Evolutionary conservation across 108 stramenopile species (phyloP), one percentile per base, ranked within the genome.

Genomic region (Stephanodiscus triporus): DNA sequence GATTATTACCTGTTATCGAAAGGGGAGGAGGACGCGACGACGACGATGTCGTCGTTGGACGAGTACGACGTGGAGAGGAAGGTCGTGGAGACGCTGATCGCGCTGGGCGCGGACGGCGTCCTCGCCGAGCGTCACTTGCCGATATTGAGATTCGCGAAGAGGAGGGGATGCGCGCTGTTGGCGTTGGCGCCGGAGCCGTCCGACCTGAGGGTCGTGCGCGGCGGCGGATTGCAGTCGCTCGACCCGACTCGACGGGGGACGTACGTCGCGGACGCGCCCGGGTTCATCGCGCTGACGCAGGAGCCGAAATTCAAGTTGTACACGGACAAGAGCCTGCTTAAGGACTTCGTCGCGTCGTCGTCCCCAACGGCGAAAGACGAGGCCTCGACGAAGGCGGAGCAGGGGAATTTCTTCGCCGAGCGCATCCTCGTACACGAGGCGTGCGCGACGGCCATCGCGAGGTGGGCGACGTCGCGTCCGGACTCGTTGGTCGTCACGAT

Each of bases 401-500:
- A 72, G 45, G 87, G 79, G 11, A 80, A 84, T 57, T 91, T 86
- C 68, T 91, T 94, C 78, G 87, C 90, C 9, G 86, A 89, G 63
- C 81, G 85, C 40, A 94, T 94, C 24, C 59, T 94, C 36, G 85
- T 84, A 0, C 90, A 94, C 75, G 93, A 94, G 66, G 80, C 93
- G n/a, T 86, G 75, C 22, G 93, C 93, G 20, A 88, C 88, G 11
- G 75, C 68, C 36, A 66, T 80, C 22, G 78, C 89, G 17, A 63
- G 77, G 59, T 94, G 91, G 68, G 86, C 88, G 27, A 64, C 77
- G 13, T 32, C 65, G 14, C 84, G 70, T 29, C 83, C 87, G 0
- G 69, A 82, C 37, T 78, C 90, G 2, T 56, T 94, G 66, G 89
- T 94, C 34, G 43, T 84, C 22, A 57, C 86, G 4, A 61, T 91